A percentile compares a stretch with the other conserved stretches of the same genome.
These are phyloP conservation scores for Sanghuangporus baumii DNA, from an alignment of 1,284 basidiomycete species.

Conservation along the genomic window DNA sequence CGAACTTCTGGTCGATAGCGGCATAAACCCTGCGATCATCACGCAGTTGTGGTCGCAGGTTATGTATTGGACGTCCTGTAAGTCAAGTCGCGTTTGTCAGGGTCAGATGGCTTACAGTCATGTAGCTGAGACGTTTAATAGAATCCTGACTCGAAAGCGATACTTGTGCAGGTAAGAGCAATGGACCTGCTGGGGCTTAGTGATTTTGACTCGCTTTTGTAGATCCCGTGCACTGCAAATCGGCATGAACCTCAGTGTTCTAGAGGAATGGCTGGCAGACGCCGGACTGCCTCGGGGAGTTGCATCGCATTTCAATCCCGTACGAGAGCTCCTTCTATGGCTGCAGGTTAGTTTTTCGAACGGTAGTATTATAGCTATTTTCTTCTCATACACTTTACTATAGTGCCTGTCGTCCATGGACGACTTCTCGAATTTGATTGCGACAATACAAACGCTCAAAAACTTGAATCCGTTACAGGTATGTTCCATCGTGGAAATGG, in stretches of 20 bases:
- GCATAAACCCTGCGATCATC: slow-evolving; percentile 87
- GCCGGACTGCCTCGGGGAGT: slow-evolving; percentile 80
- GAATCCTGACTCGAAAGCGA: slow-evolving; percentile 86
- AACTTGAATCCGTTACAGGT: slow-evolving; percentile 89
- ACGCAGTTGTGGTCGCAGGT: slow-evolving; percentile 94
- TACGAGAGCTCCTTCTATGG: slow-evolving; percentile 85
- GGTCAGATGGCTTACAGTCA: slow-evolving; percentile 26
- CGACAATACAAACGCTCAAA: slow-evolving; percentile 85
- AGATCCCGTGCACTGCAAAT: slow-evolving; percentile 88
- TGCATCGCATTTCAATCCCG: slow-evolving; percentile 76
- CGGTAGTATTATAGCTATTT: background rate
- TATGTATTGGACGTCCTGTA: slow-evolving; percentile 87
- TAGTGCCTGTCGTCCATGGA: slow-evolving; percentile 82
- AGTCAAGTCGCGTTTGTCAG: slow-evolving; percentile 24
- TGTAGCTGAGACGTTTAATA: slow-evolving; percentile 91
- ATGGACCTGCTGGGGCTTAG: slow-evolving; percentile 6
- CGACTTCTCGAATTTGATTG: slow-evolving; percentile 84
- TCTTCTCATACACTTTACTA: slow-evolving; percentile 11
- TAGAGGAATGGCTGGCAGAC: slow-evolving; percentile 90
- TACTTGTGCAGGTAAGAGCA: slow-evolving; percentile 77
- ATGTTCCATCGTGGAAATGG: slow-evolving; percentile 2
- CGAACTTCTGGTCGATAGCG: slow-evolving; percentile 79
- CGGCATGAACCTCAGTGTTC: slow-evolving; percentile 75
- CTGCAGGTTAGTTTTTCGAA: slow-evolving; percentile 54
- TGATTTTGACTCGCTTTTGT: background rate